Conservation (phyloP, 129 eudicot genomes). For the Tagetes erecta region DNA sequence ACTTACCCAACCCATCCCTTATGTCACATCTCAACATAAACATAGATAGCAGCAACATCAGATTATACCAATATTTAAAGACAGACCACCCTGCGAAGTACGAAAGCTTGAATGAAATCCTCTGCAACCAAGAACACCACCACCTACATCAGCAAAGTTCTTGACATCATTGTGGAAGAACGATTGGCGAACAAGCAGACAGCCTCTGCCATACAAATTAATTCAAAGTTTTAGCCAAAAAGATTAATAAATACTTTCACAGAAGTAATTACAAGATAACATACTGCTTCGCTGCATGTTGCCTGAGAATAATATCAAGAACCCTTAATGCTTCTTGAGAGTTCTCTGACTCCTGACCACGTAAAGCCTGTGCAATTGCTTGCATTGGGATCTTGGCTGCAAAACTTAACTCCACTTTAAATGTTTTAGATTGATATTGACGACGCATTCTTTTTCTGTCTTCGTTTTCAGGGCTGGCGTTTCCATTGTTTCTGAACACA, state of each 20-base stretch:
- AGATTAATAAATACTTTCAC: neutral
- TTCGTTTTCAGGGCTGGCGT: conserved; percentile 40
- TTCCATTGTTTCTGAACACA: conserved; percentile 37
- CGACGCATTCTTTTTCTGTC: conserved; percentile 62
- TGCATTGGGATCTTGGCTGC: conserved; percentile 80
- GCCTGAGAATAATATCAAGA: conserved; percentile 65
- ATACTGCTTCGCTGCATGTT: conserved; percentile 78
- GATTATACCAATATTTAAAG: conserved; percentile 69
- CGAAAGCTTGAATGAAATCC: conserved; percentile 89
- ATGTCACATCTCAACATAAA: neutral
- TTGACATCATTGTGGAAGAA: conserved; percentile 63
- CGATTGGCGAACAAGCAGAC: conserved; percentile 73
- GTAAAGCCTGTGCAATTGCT: conserved; percentile 59
- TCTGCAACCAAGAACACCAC: conserved; percentile 89
- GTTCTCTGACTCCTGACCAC: conserved; percentile 68
- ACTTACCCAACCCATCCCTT: neutral
- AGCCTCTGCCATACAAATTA: conserved; percentile 49
- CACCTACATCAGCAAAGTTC: conserved; percentile 74
- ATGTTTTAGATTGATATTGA: conserved; percentile 54
- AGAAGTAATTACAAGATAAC: neutral
- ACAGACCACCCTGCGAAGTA: conserved; percentile 74
- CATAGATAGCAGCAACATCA: neutral
- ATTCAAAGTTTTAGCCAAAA: neutral
- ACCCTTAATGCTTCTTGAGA: conserved; percentile 73
- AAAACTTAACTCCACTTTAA: conserved; percentile 65